A percentile compares a stretch with the other conserved stretches of the same genome.
These are phyloP conservation scores for Diplosphaera chodatii DNA, from an alignment of 139 green algal genomes.

Conservation along the genomic window DNA sequence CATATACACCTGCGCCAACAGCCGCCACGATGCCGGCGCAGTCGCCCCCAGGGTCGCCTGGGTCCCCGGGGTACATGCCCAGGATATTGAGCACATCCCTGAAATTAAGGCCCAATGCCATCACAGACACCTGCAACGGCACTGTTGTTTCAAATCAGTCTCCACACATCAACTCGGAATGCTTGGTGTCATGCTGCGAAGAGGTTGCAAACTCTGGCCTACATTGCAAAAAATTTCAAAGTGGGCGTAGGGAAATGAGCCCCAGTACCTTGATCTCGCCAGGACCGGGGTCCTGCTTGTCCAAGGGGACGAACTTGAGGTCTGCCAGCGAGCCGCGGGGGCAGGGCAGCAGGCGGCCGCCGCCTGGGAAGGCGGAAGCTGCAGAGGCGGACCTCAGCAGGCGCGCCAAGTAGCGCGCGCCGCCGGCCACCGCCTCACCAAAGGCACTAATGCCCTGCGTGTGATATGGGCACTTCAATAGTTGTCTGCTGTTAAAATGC, in stretches of 20 bases:
- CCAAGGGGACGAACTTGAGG: constrained; percentile 22
- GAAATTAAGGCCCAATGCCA: constrained; percentile 84
- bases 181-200: constrained; percentile 10
- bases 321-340: constrained; percentile 34
- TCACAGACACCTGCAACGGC: constrained; percentile 40
- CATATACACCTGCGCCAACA: constrained; percentile 14
- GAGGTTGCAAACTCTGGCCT: too few relatives aligned
- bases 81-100: constrained; percentile 64
- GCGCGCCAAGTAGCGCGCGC: background rate
- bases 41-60: constrained; percentile 70
- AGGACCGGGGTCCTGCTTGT: background rate
- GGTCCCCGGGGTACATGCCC: constrained; percentile 86
- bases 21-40: constrained; percentile 68
- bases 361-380: background rate
- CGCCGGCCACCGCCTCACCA: background rate
- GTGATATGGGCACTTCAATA: too few relatives aligned
- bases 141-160: too few relatives aligned
- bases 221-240: too few relatives aligned
- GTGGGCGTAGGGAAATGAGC: too few relatives aligned
- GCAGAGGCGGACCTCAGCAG: constrained; percentile 6
- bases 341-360: constrained; percentile 32
- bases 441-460: constrained; percentile 3
- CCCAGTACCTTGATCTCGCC: constrained; percentile 29
- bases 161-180: too few relatives aligned
- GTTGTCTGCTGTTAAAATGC: too few relatives aligned